Percentiles rank a stretch among this genome's conserved stretches.
Conservation (phyloP, 768 basidiomycete species). For the Termitomyces sp. region DNA sequence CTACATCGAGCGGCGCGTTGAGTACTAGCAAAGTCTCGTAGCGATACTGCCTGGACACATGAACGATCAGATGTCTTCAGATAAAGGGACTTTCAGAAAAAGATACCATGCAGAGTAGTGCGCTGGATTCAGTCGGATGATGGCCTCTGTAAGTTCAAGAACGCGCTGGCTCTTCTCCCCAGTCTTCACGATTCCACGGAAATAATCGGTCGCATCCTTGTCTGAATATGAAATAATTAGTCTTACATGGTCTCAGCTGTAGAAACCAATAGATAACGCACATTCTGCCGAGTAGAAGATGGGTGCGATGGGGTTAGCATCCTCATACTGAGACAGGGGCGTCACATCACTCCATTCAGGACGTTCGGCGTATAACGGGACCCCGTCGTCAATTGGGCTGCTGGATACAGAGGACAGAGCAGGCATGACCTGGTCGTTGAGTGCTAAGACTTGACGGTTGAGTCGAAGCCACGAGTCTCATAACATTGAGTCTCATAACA, state of each 20-base stretch:
- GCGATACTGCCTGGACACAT: constrained; percentile 79
- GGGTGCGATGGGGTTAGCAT: constrained; percentile 74
- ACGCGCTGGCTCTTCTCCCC: constrained; percentile 81
- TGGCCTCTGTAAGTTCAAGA: constrained; percentile 80
- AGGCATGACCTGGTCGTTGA: constrained; percentile 9
- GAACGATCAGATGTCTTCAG: neutral
- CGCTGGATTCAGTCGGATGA: constrained; percentile 91
- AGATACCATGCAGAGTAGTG: constrained; percentile 95
- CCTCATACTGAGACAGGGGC: constrained; percentile 82
- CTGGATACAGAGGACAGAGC: constrained; percentile 6
- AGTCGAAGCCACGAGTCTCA: neutral
- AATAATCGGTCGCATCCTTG: constrained; percentile 90
- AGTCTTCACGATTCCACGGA: constrained; percentile 75
- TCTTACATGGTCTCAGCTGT: neutral
- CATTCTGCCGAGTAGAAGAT: constrained; percentile 92
- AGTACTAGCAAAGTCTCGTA: constrained; percentile 80
- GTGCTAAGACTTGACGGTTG: neutral
- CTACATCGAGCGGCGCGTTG: constrained; percentile 63
- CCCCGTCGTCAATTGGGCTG: constrained; percentile 6
- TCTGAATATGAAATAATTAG: constrained; percentile 44
- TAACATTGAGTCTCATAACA: neutral
- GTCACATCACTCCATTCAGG: constrained; percentile 78
- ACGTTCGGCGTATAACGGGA: constrained; percentile 52
- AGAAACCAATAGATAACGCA: constrained; percentile 35
- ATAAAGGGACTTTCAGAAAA: neutral